These are phyloP conservation scores for Globisporangium sylvaticum DNA, from an alignment of 352 stramenopile genomes.

Conservation along the genomic window DNA sequence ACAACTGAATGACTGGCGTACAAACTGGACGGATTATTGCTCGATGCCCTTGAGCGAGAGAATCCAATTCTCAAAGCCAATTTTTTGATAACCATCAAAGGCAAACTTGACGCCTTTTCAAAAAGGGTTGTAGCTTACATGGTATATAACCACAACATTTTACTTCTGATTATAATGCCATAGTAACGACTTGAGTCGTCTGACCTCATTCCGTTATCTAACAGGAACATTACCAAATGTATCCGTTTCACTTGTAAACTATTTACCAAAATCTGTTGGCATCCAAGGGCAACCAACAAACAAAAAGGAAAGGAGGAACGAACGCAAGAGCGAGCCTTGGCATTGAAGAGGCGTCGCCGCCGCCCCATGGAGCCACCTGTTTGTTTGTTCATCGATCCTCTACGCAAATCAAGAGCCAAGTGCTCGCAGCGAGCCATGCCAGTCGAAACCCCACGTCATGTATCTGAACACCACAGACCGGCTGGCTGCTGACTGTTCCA, in stretches of 20 bases:
- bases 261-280: background rate
- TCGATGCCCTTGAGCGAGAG: background rate
- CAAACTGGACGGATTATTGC: background rate
- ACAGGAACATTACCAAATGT: background rate
- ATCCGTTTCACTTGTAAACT: slow-evolving; percentile 6
- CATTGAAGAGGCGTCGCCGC: background rate
- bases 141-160: background rate
- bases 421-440: slow-evolving; percentile 1
- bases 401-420: background rate
- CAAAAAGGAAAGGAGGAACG: background rate
- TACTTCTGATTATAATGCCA: background rate
- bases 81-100: background rate
- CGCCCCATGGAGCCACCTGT: background rate
- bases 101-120: background rate
- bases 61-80: background rate
- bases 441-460: background rate
- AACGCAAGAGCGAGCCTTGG: background rate
- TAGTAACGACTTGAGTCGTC: background rate
- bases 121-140: background rate
- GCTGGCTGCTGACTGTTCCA: background rate
- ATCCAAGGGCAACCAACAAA: background rate
- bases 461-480: background rate
- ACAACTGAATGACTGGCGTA: background rate
- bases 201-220: background rate
- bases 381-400: background rate